Evolutionary conservation across 2,329 filamentous ascomycete genomes (phyloP).

Genomic region (Fonsecaea nubica): DNA sequence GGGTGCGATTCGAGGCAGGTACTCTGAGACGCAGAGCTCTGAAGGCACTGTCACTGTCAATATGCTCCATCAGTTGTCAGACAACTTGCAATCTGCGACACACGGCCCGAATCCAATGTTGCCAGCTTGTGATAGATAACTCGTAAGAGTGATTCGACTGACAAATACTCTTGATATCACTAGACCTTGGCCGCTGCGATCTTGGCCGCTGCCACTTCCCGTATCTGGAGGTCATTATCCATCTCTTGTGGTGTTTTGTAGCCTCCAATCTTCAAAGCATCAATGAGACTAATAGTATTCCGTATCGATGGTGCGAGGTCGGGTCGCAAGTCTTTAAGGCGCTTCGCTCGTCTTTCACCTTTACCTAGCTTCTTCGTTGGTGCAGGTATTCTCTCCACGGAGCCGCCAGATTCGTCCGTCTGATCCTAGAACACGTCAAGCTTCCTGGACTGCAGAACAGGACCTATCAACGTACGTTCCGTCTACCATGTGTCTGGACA

Average conservation of each 20-base stretch:
- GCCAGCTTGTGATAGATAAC: not conserved
- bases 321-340: conserved; percentile 35
- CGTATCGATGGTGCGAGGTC: conserved; percentile 35
- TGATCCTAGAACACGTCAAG: conserved; percentile 25
- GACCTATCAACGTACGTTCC: conserved; percentile 24
- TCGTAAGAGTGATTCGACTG: not conserved
- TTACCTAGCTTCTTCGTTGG: conserved; percentile 17
- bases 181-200: conserved; percentile 13
- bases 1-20: conserved; percentile 3
- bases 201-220: conserved; percentile 27
- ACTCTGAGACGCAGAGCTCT: conserved; percentile 3
- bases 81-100: not conserved
- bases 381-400: not conserved
- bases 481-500: conserved; percentile 1
- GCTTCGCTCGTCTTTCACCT: conserved; percentile 26
- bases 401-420: not conserved
- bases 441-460: conserved; percentile 2
- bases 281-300: conserved; percentile 19
- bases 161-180: conserved; percentile 10
- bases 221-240: conserved; percentile 31
- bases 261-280: conserved; percentile 37
- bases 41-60: conserved; percentile 14
- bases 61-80: conserved; percentile 8
- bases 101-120: not conserved
- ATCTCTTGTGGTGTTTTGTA: conserved; percentile 31